Base-by-base conservation (phyloP, 1,139 yeast species). In the Maudiozyma humilis region DNA sequence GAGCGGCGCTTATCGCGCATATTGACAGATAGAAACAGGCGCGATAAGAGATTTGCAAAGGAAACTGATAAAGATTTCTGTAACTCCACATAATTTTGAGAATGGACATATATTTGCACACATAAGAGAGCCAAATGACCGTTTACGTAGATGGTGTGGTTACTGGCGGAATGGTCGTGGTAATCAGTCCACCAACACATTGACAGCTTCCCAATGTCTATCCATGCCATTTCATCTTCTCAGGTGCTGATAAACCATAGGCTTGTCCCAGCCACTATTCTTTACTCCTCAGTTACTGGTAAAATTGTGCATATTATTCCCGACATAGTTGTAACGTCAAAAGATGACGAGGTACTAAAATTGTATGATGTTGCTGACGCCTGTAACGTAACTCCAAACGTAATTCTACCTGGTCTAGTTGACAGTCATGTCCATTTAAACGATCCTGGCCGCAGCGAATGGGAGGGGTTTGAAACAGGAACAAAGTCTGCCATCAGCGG, bases 381-480 rank as follows among this genome's bases (percentile, higher is more conserved):
- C 56, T 61, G 79, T 41, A 70, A 80, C 49, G 79, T 82, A 13
- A 71, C 82, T 8, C 91, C 93, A 0, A 63, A 71, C 20, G 75
- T 76, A 25, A 72, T 89, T 12, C 70, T 89, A 70, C 96, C 97
- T 0, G 97, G 97, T 0, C 70, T 89, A 33, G 95, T 89, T 1
- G 97, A 89, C 59, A 76, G 95, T 8, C 97, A 89, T 62, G 96
- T 88, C 29, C 96, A 88, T 60, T 69, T 88, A 55, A 88, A 88
- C 63, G 96, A 88, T 64, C 96, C 96, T 0, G 96, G 96, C 3
- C 69, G 96, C 54, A 87, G 95, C 0, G 94, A 85, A 49, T 88
- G 96, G 96, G 96, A 88, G 66, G 96, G 96, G 1, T 88, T 88
- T 62, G 94, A 79, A 39, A 82, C 94, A 0, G 96, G 96, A 0